Base-by-base conservation (phyloP, 2,329 filamentous ascomycete genomes). In the Pseudogymnoascus sp. region DNA sequence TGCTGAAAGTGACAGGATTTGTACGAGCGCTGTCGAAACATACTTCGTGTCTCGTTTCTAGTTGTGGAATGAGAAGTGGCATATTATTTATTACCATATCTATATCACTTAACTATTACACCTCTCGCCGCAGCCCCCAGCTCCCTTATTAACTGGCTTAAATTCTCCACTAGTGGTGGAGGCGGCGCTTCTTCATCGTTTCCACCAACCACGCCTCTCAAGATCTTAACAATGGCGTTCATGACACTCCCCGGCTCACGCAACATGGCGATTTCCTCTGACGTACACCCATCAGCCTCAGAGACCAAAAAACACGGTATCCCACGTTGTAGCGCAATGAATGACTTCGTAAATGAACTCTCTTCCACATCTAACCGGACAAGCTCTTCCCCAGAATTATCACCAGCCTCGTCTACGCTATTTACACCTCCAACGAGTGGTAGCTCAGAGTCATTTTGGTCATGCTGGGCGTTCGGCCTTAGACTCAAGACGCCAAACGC, bases 101-200 rank as follows among this genome's bases (percentile, higher is more conserved):
- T 43, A 43, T 43, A 21, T 43, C 16, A 43, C 38, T 18, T 43
- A 43, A 21, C 18, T 43, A 21, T 42, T 43, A 61, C 61, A 40
- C 60, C 63, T 70, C 74, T 73, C 9, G 81, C 80, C 3, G 82
- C 81, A 67, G 79, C 77, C 3, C 82, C 81, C 61, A 89, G 72
- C 66, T 86, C 84, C 66, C 81, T 81, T 68, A 90, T 82, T 67
- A 90, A 74, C 53, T 84, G 80, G 53, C 85, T 82, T 59, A 90
- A 72, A 65, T 89, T 90, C 68, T 88, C 86, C 1, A 89, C 86
- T 49, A 91, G 78, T 0, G 86, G 82, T 11, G 87, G 84, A 64
- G 79, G 68, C 6, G 74, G 71, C 31, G 40, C 21, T 21, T 43
- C 16, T 18, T 80, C 78, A 25, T 76, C 74, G 0, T 74, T 75